A percentile compares a stretch with the other conserved stretches of the same genome.
These are phyloP conservation scores for Raphanus hybrid DNA, from an alignment of 441 rosid species.

Conservation along the genomic window DNA sequence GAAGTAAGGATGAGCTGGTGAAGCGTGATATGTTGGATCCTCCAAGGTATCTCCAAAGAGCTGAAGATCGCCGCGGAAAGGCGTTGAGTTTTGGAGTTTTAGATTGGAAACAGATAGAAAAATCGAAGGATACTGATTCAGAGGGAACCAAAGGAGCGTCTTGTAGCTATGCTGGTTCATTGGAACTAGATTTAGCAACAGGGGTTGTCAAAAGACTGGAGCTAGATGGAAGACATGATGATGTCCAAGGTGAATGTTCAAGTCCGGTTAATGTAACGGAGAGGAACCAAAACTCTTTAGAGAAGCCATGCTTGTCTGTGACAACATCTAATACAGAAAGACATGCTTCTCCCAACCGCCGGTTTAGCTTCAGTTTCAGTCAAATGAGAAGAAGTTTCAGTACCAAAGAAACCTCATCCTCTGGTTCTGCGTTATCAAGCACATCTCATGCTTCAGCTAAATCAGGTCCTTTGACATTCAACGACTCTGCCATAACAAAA, in stretches of 20 bases:
- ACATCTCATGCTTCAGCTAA: slow-evolving; percentile 52
- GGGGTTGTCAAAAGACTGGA: slow-evolving; percentile 42
- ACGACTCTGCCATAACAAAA: slow-evolving; percentile 50
- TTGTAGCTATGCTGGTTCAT: slow-evolving; percentile 40
- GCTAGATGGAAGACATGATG: slow-evolving; percentile 20
- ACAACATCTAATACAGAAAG: slow-evolving; percentile 54
- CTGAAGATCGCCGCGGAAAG: slow-evolving; percentile 58
- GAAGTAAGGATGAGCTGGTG: slow-evolving; percentile 66
- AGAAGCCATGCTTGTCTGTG: slow-evolving; percentile 17
- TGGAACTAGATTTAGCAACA: slow-evolving; percentile 41
- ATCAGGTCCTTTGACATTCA: slow-evolving; percentile 69
- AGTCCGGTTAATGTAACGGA: slow-evolving; percentile 22
- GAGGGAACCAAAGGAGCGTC: slow-evolving; percentile 30
- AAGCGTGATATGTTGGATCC: slow-evolving; percentile 69
- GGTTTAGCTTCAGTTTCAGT: slow-evolving; percentile 84
- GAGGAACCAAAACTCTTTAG: slow-evolving; percentile 37
- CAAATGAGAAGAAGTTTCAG: slow-evolving; percentile 81
- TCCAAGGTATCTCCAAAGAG: slow-evolving; percentile 69
- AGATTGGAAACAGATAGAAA: slow-evolving; percentile 78
- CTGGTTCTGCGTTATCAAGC: slow-evolving; percentile 50
- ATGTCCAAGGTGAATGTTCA: slow-evolving; percentile 34
- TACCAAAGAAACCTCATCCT: slow-evolving; percentile 60
- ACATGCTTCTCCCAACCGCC: slow-evolving; percentile 62
- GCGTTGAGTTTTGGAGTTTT: slow-evolving; percentile 84
- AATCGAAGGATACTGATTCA: slow-evolving; percentile 47